A percentile compares a stretch with the other conserved stretches of the same genome.
Evolutionary conservation across 768 basidiomycete genomes (phyloP).

Genomic region (Rhodotorula toruloides): DNA sequence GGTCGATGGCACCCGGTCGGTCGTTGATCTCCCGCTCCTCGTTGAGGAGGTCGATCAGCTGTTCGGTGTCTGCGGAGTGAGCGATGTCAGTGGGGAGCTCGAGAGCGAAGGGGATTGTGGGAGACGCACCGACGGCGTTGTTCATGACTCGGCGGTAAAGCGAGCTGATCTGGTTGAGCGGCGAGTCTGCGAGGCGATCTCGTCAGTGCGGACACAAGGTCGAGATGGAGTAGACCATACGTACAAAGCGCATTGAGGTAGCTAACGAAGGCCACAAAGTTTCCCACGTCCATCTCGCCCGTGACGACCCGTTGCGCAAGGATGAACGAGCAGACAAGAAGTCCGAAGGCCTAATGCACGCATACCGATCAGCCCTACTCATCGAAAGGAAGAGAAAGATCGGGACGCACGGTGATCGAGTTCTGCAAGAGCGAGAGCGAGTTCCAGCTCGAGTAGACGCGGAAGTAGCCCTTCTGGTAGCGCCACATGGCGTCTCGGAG

Average conservation of each 20-base stretch:
- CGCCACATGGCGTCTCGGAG: conserved; percentile 65
- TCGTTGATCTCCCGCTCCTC: conserved; percentile 81
- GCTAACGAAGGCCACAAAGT: not conserved
- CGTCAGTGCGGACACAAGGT: too few relatives aligned
- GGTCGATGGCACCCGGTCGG: conserved; percentile 65
- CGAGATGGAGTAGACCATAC: too few relatives aligned
- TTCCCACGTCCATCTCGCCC: conserved; percentile 45
- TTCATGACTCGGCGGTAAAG: conserved; percentile 5
- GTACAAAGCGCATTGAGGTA: conserved; percentile 64
- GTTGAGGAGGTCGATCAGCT: conserved; percentile 69
- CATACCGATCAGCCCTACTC: too few relatives aligned
- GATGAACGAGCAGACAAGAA: conserved; percentile 74
- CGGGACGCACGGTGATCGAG: conserved; percentile 59
- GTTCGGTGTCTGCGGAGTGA: conserved; percentile 65
- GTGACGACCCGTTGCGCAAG: conserved; percentile 65
- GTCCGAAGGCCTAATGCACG: conserved; percentile 53
- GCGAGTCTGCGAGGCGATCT: too few relatives aligned
- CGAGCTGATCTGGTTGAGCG: conserved; percentile 2
- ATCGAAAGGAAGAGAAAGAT: conserved; percentile 70
- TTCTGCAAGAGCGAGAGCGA: conserved; percentile 19
- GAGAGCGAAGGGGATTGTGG: conserved; percentile 68
- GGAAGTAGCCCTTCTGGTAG: conserved; percentile 66
- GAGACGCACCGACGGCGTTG: conserved; percentile 2
- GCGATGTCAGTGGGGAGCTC: conserved; percentile 72
- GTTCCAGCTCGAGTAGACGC: conserved; percentile 49